Evolutionary conservation across 1,284 basidiomycete genomes (phyloP), one percentile per base, ranked within the genome.

Genomic region (Kalmanozyma brasiliensis): DNA sequence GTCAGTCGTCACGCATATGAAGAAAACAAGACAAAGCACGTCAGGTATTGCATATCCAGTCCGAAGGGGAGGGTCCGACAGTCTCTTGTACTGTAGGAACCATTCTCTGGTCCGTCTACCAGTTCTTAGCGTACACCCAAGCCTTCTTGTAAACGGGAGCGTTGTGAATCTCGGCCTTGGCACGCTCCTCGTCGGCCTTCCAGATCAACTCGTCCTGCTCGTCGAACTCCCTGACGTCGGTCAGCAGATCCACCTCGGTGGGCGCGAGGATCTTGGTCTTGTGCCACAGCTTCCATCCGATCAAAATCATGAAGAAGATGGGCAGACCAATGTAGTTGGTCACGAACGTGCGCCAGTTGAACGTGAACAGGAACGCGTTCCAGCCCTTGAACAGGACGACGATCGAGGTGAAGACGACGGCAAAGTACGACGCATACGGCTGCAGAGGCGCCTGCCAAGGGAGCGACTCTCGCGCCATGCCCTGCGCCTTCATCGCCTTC

Each of bases 401-500:
- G 62, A 91, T 14, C 16, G 88, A 59, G 43, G 86, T 88, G 29
- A 85, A 77, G 35, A 86, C 65, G 45, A 86, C 66, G 2, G 85
- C 87, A 13, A 81, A 89, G 90, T 79, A 92, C 87, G 20, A 89
- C 48, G 17, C 16, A 53, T 76, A 78, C 2, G 75, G 75, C 38
- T 74, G 69, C 10, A 62, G 29, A 1, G 74, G 74, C 6, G 75
- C 38, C 17, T 49, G 26, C 67, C 76, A 79, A 81, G 92, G 92
- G 9, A 95, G 85, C 2, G 83, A 85, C 7, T 65, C 83, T 46
- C 92, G 86, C 64, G 89, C 85, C 65, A 88, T 86, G 22, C 90
- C 90, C 78, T 94, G 93, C 1, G 83, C 88, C 77, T 89, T 88
- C 80, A 90, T 80, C 36, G 91, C 93, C 7, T 84, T 79, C 79